A percentile compares a stretch with the other conserved stretches of the same genome.
phyloP scores from a whole-genome alignment of 2,329 filamentous ascomycete species.

The Sporothrix protearum region DNA sequence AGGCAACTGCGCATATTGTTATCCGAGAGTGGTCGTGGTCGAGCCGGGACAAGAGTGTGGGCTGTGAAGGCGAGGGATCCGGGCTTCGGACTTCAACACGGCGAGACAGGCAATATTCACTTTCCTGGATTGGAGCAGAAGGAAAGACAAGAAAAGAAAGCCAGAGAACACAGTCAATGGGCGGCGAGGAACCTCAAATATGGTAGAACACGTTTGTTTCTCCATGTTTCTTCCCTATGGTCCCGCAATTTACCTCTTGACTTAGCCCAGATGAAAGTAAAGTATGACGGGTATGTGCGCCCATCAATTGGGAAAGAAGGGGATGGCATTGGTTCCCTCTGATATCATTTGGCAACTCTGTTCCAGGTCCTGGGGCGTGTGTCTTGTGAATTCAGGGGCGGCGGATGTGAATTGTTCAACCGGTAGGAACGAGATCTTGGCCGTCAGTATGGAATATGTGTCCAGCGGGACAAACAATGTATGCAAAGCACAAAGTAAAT shows the following conservation, averaged over 20 bases:
- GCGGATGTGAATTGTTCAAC: not conserved
- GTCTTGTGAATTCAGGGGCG: not conserved
- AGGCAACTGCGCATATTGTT: constrained; percentile 23
- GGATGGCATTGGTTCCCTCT: constrained; percentile 7
- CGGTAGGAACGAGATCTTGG: not conserved
- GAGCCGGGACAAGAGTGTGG: not conserved
- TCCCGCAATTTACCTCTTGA: not conserved
- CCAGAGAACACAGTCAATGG: not conserved
- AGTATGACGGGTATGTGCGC: constrained; percentile 18
- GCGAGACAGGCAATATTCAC: not conserved
- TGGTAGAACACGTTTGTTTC: not conserved
- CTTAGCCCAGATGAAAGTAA: not conserved
- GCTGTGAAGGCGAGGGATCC: not conserved
- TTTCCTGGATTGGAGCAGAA: not conserved
- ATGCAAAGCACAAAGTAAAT: not conserved
- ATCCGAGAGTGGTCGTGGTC: not conserved
- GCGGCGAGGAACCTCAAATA: constrained; percentile 10
- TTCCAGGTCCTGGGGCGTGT: not conserved
- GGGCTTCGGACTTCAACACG: not conserved
- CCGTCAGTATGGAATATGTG: not conserved
- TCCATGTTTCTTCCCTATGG: not conserved
- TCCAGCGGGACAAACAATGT: not conserved
- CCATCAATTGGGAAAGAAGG: constrained; percentile 21
- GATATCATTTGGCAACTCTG: too few species aligned
- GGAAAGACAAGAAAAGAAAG: not conserved